These are phyloP conservation scores for Cryptosporidium sp. DNA, from an alignment of 169 alveolate species.

Conservation along the genomic window DNA sequence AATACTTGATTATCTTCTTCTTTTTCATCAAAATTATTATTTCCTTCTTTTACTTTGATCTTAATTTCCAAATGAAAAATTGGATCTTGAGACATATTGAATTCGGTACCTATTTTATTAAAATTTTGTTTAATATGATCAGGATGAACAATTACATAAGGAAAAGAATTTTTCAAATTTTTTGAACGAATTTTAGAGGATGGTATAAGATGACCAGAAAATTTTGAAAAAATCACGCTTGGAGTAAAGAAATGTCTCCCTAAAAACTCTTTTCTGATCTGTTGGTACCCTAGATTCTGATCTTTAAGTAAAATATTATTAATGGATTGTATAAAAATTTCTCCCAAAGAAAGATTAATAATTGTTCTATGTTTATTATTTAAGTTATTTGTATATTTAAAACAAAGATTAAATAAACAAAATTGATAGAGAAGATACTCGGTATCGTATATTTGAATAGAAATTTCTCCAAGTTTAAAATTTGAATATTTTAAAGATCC, in stretches of 20 bases:
- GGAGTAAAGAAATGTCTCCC: slow-evolving; percentile 29
- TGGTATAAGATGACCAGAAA: slow-evolving; percentile 65
- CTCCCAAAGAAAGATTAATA: neutral
- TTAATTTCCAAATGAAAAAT: slow-evolving; percentile 12
- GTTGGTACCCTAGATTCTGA: slow-evolving; percentile 29
- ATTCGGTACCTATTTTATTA: neutral
- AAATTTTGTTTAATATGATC: neutral
- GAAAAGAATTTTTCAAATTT: neutral
- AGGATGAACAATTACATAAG: slow-evolving; percentile 11
- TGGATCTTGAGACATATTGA: slow-evolving; percentile 14
- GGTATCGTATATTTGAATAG: slow-evolving; percentile 28
- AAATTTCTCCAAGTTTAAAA: neutral
- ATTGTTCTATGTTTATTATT: neutral
- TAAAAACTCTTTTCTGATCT: slow-evolving; percentile 17
- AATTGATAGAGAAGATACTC: slow-evolving; percentile 12
- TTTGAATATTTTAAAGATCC: neutral
- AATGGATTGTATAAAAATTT: slow-evolving; percentile 19
- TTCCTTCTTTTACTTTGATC: slow-evolving; percentile 15
- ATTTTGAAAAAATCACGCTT: slow-evolving; percentile 45
- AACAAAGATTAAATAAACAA: neutral
- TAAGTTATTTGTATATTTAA: neutral
- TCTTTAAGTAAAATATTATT: neutral
- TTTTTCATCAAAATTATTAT: neutral
- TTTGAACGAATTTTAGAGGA: neutral
- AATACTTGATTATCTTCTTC: neutral